Conservation (phyloP, 192 early-diverging fungal species). For the Podila epigama region DNA sequence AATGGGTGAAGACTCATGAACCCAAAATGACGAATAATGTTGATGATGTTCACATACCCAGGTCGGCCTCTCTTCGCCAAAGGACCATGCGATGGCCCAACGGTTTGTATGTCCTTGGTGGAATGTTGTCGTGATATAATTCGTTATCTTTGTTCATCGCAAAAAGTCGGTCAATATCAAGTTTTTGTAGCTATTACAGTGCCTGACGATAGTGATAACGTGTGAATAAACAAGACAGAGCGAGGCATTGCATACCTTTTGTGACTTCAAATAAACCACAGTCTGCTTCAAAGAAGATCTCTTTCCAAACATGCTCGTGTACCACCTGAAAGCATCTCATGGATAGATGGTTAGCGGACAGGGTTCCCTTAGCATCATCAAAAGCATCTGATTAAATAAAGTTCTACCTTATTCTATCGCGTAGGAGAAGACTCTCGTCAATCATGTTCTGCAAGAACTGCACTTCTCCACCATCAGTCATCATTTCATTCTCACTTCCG, state of each 20-base stretch:
- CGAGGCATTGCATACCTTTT: conserved; percentile 53
- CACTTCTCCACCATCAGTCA: conserved; percentile 82
- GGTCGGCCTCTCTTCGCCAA: conserved; percentile 46
- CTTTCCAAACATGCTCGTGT: conserved; percentile 79
- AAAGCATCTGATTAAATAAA: too few species aligned
- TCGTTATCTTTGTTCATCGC: conserved; percentile 49
- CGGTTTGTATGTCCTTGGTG: conserved; percentile 60
- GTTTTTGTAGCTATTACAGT: neutral
- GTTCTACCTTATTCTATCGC: conserved; percentile 47
- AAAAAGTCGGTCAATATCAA: conserved; percentile 1
- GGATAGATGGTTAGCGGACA: too few species aligned
- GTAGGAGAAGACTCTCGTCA: conserved; percentile 63
- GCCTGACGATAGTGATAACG: too few species aligned
- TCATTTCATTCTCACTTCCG: conserved; percentile 74
- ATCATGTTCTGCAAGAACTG: conserved; percentile 73
- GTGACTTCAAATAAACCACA: conserved; percentile 47
- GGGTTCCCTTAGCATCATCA: too few species aligned
- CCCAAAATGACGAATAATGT: neutral
- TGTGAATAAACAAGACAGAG: too few species aligned
- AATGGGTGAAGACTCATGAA: neutral
- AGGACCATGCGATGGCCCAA: conserved; percentile 68
- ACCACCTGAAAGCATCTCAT: too few species aligned
- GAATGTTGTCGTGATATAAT: conserved; percentile 62
- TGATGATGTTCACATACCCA: conserved; percentile 16
- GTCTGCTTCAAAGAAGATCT: conserved; percentile 58